Evolutionary conservation across 805 yeast species (phyloP).

Genomic region (Clavispora carvajalis): DNA sequence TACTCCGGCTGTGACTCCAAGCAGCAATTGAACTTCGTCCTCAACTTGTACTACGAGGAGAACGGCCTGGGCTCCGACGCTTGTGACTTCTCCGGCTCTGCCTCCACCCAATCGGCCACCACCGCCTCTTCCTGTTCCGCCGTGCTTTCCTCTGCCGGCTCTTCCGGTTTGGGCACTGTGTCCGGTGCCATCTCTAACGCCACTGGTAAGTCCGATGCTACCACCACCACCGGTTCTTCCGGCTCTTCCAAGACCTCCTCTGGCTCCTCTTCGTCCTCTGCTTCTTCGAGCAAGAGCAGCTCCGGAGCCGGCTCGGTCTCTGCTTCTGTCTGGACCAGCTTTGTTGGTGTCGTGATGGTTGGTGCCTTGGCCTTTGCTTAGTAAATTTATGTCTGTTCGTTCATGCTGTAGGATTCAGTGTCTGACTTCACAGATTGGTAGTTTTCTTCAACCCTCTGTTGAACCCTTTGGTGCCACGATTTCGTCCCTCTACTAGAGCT

Average conservation of each 20-base stretch:
- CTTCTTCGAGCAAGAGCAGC: slow-evolving; percentile 17
- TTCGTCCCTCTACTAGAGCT: no score
- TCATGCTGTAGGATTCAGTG: not conserved
- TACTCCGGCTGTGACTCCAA: slow-evolving; percentile 34
- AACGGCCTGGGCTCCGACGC: slow-evolving; percentile 43
- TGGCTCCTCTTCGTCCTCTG: slow-evolving; percentile 7
- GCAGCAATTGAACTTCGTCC: slow-evolving; percentile 34
- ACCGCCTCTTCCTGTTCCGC: slow-evolving; percentile 54
- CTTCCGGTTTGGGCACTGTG: slow-evolving; percentile 60
- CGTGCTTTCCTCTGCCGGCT: slow-evolving; percentile 60
- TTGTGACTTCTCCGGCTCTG: slow-evolving; percentile 60
- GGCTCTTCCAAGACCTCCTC: slow-evolving; percentile 11
- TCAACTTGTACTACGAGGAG: slow-evolving; percentile 36
- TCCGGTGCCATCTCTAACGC: slow-evolving; percentile 17
- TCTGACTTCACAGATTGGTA: not conserved
- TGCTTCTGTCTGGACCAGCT: slow-evolving; percentile 15
- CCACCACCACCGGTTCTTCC: slow-evolving; percentile 25
- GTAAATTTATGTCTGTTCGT: not conserved
- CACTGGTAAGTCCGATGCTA: slow-evolving; percentile 15
- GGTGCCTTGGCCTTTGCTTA: slow-evolving; percentile 21
- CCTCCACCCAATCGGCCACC: slow-evolving; percentile 39
- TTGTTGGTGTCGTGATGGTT: slow-evolving; percentile 20
- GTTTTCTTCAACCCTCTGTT: no score
- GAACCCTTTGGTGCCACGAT: no score
- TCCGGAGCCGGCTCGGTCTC: slow-evolving; percentile 16